Evolutionary conservation across 805 yeast genomes (phyloP), one percentile per base, ranked within the genome.

Genomic region (Groenewaldozyma salmanticensis): DNA sequence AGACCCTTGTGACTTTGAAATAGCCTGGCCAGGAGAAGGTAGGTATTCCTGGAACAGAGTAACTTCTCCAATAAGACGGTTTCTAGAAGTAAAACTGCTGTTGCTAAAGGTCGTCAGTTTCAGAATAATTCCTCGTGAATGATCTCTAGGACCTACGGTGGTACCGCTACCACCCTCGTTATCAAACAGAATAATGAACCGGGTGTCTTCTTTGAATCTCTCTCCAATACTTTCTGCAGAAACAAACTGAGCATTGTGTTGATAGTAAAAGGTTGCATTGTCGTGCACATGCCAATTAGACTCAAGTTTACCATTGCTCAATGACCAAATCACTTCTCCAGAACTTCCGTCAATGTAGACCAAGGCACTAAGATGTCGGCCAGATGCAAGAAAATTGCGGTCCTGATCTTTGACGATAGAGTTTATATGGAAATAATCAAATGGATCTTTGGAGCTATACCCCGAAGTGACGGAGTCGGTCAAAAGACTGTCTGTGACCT

Each of bases 41-140:
- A 31, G 18, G 33, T 36, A 39, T 33, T 39, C 42, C 21, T 34
- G 39, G 27, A 20, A 7, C 6, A 39, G 15, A 6, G 31, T 22
- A 21, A 22, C 38, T 5, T 13, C 16, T 13, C 42, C 42, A 20
- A 39, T 39, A 13, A 7, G 7, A 11, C 16, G 9, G n/a, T 7
- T 11, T 6, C 9, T 31, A 31, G 34, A n/a, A 31, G 15, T 31
- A 16, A 31, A 31, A 13, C 13, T n/a, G n/a, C 18, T 16, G n/a
- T 31, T 16, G 34, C 9, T 9, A 31, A 7, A 31, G 11, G 34
- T 31, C 17, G 15, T 16, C 17, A 31, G 18, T 31, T 31, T 9
- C 7, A 31, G 17, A 7, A 31, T 11, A 31, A 31, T 16, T 68
- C 73, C 66, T 57, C 73, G 38, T 60, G 37, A 24, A 24, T 24